A percentile compares a stretch with the other conserved stretches of the same genome.
phyloP scores from a whole-genome alignment of 2,329 filamentous ascomycete species.

The Sporothrix schenckii region DNA sequence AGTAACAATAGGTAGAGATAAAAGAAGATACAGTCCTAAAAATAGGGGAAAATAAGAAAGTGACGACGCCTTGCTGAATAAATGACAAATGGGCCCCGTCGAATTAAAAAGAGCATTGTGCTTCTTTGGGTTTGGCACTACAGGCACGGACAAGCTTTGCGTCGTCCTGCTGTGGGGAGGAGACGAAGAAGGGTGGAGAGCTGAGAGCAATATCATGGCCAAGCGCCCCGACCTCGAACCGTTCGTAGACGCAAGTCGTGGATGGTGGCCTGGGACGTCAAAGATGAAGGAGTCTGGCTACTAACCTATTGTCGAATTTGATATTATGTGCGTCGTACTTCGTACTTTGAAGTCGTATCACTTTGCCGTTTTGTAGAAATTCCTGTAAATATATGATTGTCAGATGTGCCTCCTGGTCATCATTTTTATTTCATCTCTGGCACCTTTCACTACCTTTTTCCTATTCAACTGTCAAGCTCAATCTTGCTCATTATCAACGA shows the following conservation, averaged over 20 bases:
- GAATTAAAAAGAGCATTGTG: background rate
- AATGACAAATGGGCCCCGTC: background rate
- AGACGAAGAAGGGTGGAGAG: constrained; percentile 13
- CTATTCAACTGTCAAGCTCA: background rate
- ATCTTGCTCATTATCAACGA: constrained; percentile 1
- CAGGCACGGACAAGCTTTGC: constrained; percentile 4
- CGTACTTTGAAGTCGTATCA: background rate
- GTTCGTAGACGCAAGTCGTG: background rate
- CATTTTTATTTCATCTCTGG: background rate
- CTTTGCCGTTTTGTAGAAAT: background rate
- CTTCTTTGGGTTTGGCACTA: background rate
- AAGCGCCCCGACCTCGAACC: constrained; percentile 1
- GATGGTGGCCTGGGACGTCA: background rate
- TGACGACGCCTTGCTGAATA: background rate
- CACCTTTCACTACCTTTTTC: background rate
- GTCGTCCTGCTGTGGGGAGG: background rate
- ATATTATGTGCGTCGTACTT: background rate
- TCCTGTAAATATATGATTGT: background rate
- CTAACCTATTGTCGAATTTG: background rate
- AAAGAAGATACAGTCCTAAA: background rate
- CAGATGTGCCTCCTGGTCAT: background rate
- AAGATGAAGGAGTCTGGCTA: background rate
- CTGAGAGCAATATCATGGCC: constrained; percentile 6
- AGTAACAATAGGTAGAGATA: background rate
- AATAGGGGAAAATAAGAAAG: background rate